Conservation (phyloP, 1,284 basidiomycete species). For the Kwoniella shivajii region DNA sequence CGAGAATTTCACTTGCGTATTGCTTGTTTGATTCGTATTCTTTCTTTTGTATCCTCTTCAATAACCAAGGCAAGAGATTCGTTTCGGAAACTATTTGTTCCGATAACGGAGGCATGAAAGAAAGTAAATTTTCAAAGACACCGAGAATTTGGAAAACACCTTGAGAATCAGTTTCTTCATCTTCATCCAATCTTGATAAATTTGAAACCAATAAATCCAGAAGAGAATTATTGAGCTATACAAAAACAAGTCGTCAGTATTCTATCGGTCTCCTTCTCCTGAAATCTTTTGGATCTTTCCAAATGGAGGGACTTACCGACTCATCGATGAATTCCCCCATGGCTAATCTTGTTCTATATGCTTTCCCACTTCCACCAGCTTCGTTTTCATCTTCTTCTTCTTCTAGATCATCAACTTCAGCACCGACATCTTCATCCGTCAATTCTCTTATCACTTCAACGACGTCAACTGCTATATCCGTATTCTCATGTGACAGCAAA, state of each 20-base stretch:
- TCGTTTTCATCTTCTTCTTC: slow-evolving; percentile 67
- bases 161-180: slow-evolving; percentile 79
- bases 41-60: slow-evolving; percentile 73
- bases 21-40: slow-evolving; percentile 79
- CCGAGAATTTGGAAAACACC: slow-evolving; percentile 91
- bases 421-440: slow-evolving; percentile 92
- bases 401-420: slow-evolving; percentile 71
- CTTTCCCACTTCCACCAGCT: slow-evolving; percentile 34
- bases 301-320: slow-evolving; percentile 62
- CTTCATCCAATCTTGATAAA: slow-evolving; percentile 72
- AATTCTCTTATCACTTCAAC: slow-evolving; percentile 90
- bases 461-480: slow-evolving; percentile 89
- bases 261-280: background rate
- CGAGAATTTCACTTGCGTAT: slow-evolving; percentile 83
- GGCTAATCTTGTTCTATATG: slow-evolving; percentile 49
- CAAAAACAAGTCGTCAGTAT: background rate
- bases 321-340: slow-evolving; percentile 72
- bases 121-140: slow-evolving; percentile 88
- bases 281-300: background rate
- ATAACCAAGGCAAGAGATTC: slow-evolving; percentile 73
- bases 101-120: slow-evolving; percentile 76
- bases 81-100: slow-evolving; percentile 72
- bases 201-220: slow-evolving; percentile 90
- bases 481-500: slow-evolving; percentile 87
- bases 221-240: slow-evolving; percentile 75